Percentiles rank a stretch among this genome's conserved stretches.
Conservation (phyloP, 1,139 yeast genomes). For the Lodderomyces metapsilosis region DNA sequence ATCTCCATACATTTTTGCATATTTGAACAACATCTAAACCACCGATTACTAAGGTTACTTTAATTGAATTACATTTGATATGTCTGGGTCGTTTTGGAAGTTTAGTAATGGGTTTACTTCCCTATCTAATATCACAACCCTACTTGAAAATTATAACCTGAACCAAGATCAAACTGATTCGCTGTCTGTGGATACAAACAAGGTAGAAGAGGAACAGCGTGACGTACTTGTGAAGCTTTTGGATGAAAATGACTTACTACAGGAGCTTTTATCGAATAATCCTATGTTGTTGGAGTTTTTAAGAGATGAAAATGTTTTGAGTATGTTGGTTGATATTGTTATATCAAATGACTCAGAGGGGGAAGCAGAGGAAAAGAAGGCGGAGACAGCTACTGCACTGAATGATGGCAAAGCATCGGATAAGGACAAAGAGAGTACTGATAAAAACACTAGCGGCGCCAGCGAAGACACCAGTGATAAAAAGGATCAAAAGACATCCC, state of each 20-base stretch:
- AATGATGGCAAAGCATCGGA: conserved; percentile 7
- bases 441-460: conserved; percentile 9
- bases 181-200: conserved; percentile 13
- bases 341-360: conserved; percentile 35
- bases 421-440: conserved; percentile 7
- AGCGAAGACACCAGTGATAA: too few relatives aligned
- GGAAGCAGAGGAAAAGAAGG: conserved; percentile 4
- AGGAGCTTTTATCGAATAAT: conserved; percentile 81
- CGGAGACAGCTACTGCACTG: neutral
- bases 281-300: conserved; percentile 78
- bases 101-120: conserved; percentile 83
- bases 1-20: too few relatives aligned
- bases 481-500: conserved; percentile 16
- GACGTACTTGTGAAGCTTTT: conserved; percentile 61
- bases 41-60: too few relatives aligned
- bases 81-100: conserved; percentile 91
- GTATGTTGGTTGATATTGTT: conserved; percentile 65
- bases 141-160: conserved; percentile 55
- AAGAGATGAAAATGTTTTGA: conserved; percentile 68
- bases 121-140: conserved; percentile 68
- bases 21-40: too few relatives aligned
- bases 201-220: conserved; percentile 12
- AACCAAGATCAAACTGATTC: conserved; percentile 22
- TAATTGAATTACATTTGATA: too few relatives aligned
- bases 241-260: conserved; percentile 84